Conservation (phyloP, 345 rosid species). For the Salix viminalis region DNA sequence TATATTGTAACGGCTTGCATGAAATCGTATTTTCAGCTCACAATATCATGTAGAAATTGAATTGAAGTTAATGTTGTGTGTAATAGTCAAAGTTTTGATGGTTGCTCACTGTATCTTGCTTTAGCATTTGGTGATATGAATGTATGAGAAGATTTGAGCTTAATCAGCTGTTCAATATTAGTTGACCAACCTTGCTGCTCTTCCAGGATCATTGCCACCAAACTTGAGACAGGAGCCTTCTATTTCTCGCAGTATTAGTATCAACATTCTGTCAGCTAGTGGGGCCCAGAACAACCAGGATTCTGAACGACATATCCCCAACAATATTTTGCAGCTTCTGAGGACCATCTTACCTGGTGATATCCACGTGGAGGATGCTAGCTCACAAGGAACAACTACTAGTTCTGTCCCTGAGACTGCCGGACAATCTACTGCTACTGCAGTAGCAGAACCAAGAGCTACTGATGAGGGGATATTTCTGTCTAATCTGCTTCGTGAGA, state of each 20-base stretch:
- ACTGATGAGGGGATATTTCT: conserved; percentile 56
- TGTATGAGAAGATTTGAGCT: not conserved
- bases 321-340: conserved; percentile 44
- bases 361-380: conserved; percentile 39
- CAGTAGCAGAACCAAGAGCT: conserved; percentile 34
- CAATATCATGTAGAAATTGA: not conserved
- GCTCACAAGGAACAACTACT: conserved; percentile 29
- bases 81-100: not conserved
- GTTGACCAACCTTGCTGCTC: conserved; percentile 6
- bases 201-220: conserved; percentile 38
- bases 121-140: not conserved
- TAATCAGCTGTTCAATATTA: not conserved
- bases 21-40: not conserved
- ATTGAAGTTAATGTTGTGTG: not conserved
- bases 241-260: conserved; percentile 31
- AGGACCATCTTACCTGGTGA: conserved; percentile 56
- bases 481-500: conserved; percentile 59
- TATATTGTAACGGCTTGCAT: not conserved
- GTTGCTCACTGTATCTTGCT: not conserved
- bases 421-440: conserved; percentile 23
- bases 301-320: conserved; percentile 40
- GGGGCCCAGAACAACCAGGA: conserved; percentile 41
- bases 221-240: conserved; percentile 36
- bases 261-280: conserved; percentile 37
- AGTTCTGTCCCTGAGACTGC: conserved; percentile 29